phyloP scores from a whole-genome alignment of 2,329 filamentous ascomycete species.

The Cercospora nicotianae region DNA sequence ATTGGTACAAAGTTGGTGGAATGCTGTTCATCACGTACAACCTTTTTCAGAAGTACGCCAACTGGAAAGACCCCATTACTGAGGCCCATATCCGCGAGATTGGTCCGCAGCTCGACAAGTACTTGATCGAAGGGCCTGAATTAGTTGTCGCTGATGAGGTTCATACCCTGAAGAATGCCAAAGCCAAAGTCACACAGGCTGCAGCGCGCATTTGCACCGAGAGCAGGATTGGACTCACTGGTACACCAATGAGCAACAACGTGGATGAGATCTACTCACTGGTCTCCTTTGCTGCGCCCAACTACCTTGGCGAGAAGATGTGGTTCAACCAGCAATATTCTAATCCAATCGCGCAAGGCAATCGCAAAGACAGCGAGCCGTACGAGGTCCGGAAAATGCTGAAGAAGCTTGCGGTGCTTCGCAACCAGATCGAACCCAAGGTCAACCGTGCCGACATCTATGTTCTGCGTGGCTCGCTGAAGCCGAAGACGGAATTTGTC shows the following conservation, averaged over 20 bases:
- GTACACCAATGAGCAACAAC: constrained; percentile 82
- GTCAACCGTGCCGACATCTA: constrained; percentile 72
- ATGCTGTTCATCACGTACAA: constrained; percentile 75
- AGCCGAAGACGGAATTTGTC: constrained; percentile 77
- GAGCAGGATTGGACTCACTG: constrained; percentile 79
- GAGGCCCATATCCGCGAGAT: constrained; percentile 69
- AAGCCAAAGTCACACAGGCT: constrained; percentile 54
- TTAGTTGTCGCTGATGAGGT: constrained; percentile 85
- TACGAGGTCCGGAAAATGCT: constrained; percentile 60
- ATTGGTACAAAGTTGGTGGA: constrained; percentile 67
- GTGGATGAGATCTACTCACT: constrained; percentile 82
- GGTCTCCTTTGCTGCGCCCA: constrained; percentile 82
- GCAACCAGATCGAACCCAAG: constrained; percentile 71
- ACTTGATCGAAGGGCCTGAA: constrained; percentile 62
- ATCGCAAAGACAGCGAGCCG: constrained; percentile 63
- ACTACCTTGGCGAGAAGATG: constrained; percentile 66
- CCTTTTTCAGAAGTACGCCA: constrained; percentile 58
- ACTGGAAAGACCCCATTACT: constrained; percentile 39
- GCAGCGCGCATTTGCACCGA: constrained; percentile 63
- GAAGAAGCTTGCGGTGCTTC: constrained; percentile 69
- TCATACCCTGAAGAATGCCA: constrained; percentile 71
- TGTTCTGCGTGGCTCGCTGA: constrained; percentile 65
- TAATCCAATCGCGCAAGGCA: constrained; percentile 69
- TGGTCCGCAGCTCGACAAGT: constrained; percentile 47
- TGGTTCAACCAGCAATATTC: constrained; percentile 73